Evolutionary conservation across 306 rosid species (phyloP).

Genomic region (Gastrolobium bilobum): DNA sequence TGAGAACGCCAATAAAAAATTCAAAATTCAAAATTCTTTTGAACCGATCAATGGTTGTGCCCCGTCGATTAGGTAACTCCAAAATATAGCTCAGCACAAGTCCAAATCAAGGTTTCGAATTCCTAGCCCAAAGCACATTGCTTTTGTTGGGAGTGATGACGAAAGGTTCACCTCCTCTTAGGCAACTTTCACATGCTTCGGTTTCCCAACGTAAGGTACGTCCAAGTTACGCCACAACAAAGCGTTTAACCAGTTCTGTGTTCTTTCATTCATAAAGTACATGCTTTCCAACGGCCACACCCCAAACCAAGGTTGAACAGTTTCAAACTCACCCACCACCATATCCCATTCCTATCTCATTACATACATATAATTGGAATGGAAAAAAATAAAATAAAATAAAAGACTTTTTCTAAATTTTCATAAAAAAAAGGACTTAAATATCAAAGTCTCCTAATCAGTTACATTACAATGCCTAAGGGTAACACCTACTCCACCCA

Average conservation of each 20-base stretch:
- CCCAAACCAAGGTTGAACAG: constrained; percentile 25
- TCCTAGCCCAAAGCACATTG: constrained; percentile 22
- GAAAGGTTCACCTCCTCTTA: constrained; percentile 41
- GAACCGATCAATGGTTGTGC: constrained; percentile 28
- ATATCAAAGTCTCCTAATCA: constrained; percentile 47
- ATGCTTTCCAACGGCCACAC: constrained; percentile 58
- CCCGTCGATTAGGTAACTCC: constrained; percentile 41
- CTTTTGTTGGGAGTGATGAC: constrained; percentile 36
- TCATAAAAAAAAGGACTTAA: neutral
- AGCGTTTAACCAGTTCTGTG: constrained; percentile 24
- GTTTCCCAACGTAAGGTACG: constrained; percentile 48
- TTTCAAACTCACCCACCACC: constrained; percentile 40
- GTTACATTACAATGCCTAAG: constrained; percentile 51
- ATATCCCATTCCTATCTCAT: neutral
- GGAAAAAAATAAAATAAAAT: neutral
- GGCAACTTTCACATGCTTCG: constrained; percentile 32
- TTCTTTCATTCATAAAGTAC: constrained; percentile 44
- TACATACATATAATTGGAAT: neutral
- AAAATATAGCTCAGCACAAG: constrained; percentile 31
- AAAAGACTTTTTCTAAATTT: neutral
- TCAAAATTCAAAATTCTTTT: neutral
- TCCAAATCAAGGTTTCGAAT: constrained; percentile 46
- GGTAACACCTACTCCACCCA: constrained; percentile 57
- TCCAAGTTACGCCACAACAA: constrained; percentile 44
- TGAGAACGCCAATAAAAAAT: constrained; percentile 2